These are phyloP conservation scores for Macrophomina tecta DNA, from an alignment of 2,329 filamentous ascomycete genomes.

Conservation along the genomic window DNA sequence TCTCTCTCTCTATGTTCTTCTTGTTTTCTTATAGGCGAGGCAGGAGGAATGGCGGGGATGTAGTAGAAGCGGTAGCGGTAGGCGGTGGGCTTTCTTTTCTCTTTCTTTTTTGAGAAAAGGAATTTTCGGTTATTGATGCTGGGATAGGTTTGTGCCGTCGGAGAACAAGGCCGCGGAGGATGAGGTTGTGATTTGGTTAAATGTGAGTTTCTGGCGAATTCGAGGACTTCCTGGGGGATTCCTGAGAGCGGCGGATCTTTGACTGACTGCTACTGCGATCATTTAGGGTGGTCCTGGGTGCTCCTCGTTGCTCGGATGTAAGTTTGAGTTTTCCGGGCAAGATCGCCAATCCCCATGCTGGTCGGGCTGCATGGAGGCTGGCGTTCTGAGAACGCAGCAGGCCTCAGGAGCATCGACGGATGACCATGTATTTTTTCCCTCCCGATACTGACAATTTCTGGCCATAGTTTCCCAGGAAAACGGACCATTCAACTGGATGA, in stretches of 20 bases:
- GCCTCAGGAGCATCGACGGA: too few relatives aligned
- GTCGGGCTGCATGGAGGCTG: too few relatives aligned
- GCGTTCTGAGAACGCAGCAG: too few relatives aligned
- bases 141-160: conserved; percentile 4
- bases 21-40: too few relatives aligned
- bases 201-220: conserved; percentile 26
- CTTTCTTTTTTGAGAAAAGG: neutral
- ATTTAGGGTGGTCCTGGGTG: conserved; percentile 33
- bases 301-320: conserved; percentile 37
- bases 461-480: conserved; percentile 41
- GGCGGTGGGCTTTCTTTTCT: neutral
- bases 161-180: conserved; percentile 19
- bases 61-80: too few relatives aligned
- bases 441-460: neutral
- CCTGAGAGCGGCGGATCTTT: neutral
- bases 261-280: neutral
- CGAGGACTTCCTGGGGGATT: neutral
- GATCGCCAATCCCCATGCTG: too few relatives aligned
- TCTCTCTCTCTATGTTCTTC: too few relatives aligned
- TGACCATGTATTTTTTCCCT: too few relatives aligned
- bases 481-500: conserved; percentile 42
- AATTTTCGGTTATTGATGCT: too few relatives aligned
- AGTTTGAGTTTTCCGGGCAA: neutral
- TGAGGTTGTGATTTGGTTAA: conserved; percentile 46
- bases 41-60: too few relatives aligned